These are phyloP conservation scores for Malassezia dermatis DNA, from an alignment of 1,284 basidiomycete genomes.

Conservation along the genomic window DNA sequence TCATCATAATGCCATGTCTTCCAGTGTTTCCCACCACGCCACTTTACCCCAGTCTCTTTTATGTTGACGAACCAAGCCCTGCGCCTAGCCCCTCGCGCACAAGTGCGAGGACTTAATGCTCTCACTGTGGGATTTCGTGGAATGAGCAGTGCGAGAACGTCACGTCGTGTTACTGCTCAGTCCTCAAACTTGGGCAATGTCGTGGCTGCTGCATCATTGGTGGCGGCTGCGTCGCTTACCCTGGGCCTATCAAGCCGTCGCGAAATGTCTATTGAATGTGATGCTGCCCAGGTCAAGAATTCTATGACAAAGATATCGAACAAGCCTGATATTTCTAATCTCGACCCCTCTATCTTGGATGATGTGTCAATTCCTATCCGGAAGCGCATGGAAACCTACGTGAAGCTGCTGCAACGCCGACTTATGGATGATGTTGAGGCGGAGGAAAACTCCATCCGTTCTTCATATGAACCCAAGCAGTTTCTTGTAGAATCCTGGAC, in stretches of 20 bases:
- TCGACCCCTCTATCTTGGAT: conserved; percentile 27
- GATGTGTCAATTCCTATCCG: conserved; percentile 50
- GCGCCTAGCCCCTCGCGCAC: not conserved
- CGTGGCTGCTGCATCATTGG: not conserved
- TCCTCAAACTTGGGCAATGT: not conserved
- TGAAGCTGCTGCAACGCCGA: conserved; percentile 66
- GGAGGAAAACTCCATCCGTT: conserved; percentile 57
- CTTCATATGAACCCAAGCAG: conserved; percentile 33
- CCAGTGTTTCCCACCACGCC: not conserved
- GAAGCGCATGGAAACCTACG: conserved; percentile 66
- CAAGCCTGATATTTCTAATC: conserved; percentile 33
- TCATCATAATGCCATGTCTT: not conserved
- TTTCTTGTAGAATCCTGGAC: conserved; percentile 85
- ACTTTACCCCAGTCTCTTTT: not conserved
- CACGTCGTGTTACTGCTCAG: not conserved
- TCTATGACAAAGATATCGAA: conserved; percentile 6
- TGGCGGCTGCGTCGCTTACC: conserved; percentile 4
- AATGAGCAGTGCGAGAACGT: not conserved
- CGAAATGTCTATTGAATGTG: not conserved
- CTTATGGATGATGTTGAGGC: conserved; percentile 71
- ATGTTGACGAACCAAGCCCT: not conserved
- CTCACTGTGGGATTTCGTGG: not conserved
- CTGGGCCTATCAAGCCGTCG: not conserved
- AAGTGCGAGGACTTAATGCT: not conserved
- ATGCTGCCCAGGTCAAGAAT: not conserved